Percentiles rank a stretch among this genome's conserved stretches.
These are phyloP conservation scores for Moniliophthora roreri DNA, from an alignment of 1,284 basidiomycete species.

Conservation along the genomic window DNA sequence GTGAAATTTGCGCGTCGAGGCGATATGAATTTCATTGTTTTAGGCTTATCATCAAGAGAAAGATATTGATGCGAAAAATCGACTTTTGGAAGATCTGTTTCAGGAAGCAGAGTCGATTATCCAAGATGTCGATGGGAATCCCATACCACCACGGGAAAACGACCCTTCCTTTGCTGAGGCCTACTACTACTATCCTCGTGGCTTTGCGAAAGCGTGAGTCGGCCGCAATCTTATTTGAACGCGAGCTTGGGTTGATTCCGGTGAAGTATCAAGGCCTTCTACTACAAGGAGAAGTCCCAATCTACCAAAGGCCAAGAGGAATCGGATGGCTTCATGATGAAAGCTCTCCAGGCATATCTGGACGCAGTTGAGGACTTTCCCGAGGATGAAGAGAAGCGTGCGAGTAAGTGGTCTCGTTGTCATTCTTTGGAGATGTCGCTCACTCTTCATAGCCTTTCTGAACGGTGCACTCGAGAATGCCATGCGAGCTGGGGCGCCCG, in stretches of 20 bases:
- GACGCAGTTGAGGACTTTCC: conserved; percentile 24
- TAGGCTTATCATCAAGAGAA: not conserved
- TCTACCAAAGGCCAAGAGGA: not conserved
- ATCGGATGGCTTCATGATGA: not conserved
- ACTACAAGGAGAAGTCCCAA: not conserved
- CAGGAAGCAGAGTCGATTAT: conserved; percentile 12
- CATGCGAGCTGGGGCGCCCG: no score
- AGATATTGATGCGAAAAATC: not conserved
- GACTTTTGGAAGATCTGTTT: conserved; percentile 7
- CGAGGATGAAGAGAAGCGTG: conserved; percentile 28
- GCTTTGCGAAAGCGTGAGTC: not conserved
- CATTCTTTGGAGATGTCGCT: no score
- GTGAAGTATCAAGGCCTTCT: not conserved
- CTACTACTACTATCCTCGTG: conserved; percentile 7
- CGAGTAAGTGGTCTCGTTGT: conserved; percentile 18
- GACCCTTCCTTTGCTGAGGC: conserved; percentile 5
- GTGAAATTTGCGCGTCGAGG: not conserved
- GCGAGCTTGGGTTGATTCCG: not conserved
- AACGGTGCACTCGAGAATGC: no score
- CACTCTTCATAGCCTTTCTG: no score
- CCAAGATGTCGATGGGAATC: conserved; percentile 4
- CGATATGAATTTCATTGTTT: not conserved
- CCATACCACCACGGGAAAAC: not conserved
- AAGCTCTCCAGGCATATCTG: conserved; percentile 2
- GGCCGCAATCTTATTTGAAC: not conserved